phyloP scores from a whole-genome alignment of 2,329 filamentous ascomycete species.

The Aureobasidium sp. region DNA sequence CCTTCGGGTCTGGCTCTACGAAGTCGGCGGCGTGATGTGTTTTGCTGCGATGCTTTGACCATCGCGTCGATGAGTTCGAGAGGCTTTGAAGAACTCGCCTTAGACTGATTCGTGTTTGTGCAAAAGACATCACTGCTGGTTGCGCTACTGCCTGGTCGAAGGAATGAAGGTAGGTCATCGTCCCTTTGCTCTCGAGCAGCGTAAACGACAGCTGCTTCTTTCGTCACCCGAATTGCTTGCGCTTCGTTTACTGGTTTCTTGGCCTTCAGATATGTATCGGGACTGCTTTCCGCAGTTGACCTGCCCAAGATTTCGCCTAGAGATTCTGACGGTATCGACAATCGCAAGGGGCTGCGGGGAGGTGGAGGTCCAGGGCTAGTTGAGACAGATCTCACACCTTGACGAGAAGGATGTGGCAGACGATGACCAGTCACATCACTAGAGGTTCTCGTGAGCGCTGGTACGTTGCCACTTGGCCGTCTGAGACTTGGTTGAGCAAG shows the following conservation, averaged over 20 bases:
- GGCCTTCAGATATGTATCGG: background rate
- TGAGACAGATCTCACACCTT: conserved; percentile 21
- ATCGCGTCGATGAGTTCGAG: conserved; percentile 18
- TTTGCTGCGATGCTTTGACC: conserved; percentile 15
- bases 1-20: conserved; percentile 16
- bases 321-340: conserved; percentile 14
- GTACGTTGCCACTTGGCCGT: conserved; percentile 26
- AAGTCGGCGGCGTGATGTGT: conserved; percentile 14
- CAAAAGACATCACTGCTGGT: conserved; percentile 13
- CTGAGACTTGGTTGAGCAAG: conserved; percentile 19
- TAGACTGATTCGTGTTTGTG: conserved; percentile 12
- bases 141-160: conserved; percentile 5
- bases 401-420: background rate
- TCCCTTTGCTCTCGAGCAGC: conserved; percentile 2
- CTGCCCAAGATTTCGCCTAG: conserved; percentile 7
- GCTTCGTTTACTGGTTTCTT: background rate
- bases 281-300: background rate
- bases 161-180: background rate
- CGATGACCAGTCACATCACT: conserved; percentile 27
- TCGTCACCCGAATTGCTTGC: conserved; percentile 4
- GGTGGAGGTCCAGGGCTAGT: conserved; percentile 31
- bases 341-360: conserved; percentile 28
- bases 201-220: conserved; percentile 8
- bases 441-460: conserved; percentile 26
- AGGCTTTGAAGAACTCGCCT: conserved; percentile 4